Conservation (phyloP, 805 yeast species). For the Candida nemodendra region DNA sequence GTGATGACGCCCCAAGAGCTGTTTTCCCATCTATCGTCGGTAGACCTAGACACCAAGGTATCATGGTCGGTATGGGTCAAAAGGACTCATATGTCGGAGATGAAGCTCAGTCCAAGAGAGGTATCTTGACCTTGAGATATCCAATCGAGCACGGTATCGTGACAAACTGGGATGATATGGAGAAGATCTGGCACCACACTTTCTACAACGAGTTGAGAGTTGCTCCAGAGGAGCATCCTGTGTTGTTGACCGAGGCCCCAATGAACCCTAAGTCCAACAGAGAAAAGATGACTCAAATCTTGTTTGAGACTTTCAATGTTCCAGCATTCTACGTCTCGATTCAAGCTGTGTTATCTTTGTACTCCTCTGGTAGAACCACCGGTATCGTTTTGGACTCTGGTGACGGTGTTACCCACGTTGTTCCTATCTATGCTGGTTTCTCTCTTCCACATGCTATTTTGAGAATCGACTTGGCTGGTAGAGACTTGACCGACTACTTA, state of each 20-base stretch:
- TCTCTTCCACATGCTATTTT: slow-evolving; percentile 97
- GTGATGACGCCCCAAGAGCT: slow-evolving; percentile 99
- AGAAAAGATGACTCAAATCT: slow-evolving; percentile 99
- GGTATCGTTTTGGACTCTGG: slow-evolving; percentile 99
- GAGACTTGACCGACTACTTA: slow-evolving; percentile 98
- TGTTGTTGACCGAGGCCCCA: slow-evolving; percentile 98
- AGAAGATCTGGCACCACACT: slow-evolving; percentile 99
- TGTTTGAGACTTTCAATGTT: slow-evolving; percentile 98
- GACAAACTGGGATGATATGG: slow-evolving; percentile 99
- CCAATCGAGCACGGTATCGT: slow-evolving; percentile 99
- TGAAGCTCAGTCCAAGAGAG: slow-evolving; percentile 99
- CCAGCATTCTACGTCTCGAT: slow-evolving; percentile 99
- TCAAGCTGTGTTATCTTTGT: slow-evolving; percentile 97
- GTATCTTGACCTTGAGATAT: slow-evolving; percentile 97
- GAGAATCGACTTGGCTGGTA: slow-evolving; percentile 99
- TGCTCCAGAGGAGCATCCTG: slow-evolving; percentile 99
- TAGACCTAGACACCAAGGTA: slow-evolving; percentile 99
- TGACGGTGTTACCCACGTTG: slow-evolving; percentile 99
- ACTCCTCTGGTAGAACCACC: slow-evolving; percentile 99
- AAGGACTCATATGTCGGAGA: slow-evolving; percentile 99
- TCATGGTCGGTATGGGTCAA: slow-evolving; percentile 99
- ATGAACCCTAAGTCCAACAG: slow-evolving; percentile 99
- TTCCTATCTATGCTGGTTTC: slow-evolving; percentile 99
- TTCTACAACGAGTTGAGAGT: slow-evolving; percentile 99
- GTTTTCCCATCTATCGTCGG: slow-evolving; percentile 99